Conservation (phyloP, 75 land plant genomes). For the Sequoiadendron giganteum region DNA sequence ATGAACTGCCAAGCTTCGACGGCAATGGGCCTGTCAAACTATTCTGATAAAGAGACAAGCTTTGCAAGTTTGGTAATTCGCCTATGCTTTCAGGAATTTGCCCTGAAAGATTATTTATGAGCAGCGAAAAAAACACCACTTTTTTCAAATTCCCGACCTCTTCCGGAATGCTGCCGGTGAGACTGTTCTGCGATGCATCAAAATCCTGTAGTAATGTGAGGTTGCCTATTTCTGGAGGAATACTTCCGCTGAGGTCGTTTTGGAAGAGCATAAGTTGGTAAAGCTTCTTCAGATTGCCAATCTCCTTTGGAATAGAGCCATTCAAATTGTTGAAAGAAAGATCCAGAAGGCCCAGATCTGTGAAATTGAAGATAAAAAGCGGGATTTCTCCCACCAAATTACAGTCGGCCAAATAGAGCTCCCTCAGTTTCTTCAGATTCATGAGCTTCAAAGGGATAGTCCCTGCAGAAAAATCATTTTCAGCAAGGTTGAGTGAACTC, state of each 20-base stretch:
- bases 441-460: constrained; percentile 39
- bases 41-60: constrained; percentile 58
- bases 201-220: constrained; percentile 48
- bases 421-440: constrained; percentile 36
- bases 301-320: constrained; percentile 61
- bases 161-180: constrained; percentile 61
- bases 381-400: constrained; percentile 63
- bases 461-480: constrained; percentile 45
- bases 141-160: constrained; percentile 37
- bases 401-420: constrained; percentile 52
- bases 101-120: constrained; percentile 50
- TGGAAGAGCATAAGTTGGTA: constrained; percentile 50
- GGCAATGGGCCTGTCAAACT: constrained; percentile 69
- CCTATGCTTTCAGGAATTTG: constrained; percentile 36
- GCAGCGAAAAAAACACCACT: constrained; percentile 37
- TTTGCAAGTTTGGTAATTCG: constrained; percentile 14
- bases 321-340: constrained; percentile 45
- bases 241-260: constrained; percentile 41
- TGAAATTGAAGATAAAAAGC: constrained; percentile 58
- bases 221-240: constrained; percentile 75
- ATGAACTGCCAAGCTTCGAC: constrained; percentile 42
- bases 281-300: constrained; percentile 56
- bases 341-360: constrained; percentile 54
- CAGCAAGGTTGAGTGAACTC: constrained; percentile 38
- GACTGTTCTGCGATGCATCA: constrained; percentile 53